These are phyloP conservation scores for Hyaloscypha finlandica DNA, from an alignment of 495 filamentous ascomycete genomes.

Conservation along the genomic window DNA sequence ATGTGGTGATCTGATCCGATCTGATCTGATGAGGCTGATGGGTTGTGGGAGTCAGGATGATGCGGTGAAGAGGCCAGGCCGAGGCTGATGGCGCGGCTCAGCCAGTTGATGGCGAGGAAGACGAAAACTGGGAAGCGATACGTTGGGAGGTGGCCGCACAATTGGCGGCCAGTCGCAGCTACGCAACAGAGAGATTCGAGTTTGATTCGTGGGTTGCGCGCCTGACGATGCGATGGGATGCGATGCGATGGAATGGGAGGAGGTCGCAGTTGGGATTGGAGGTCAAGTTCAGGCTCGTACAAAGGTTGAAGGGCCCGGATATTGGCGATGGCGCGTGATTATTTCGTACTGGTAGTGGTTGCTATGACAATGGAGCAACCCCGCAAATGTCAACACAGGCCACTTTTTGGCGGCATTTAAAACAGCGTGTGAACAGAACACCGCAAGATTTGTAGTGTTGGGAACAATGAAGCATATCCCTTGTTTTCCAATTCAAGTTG, in stretches of 20 bases:
- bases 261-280: not conserved
- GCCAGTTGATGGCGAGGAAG: not conserved
- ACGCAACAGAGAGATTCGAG: not conserved
- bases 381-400: not conserved
- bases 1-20: not conserved
- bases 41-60: not conserved
- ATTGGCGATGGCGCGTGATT: not conserved
- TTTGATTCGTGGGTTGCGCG: not conserved
- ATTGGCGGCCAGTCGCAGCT: not conserved
- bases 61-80: slow-evolving; percentile 2
- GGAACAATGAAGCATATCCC: too few relatives aligned
- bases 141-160: not conserved
- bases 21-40: not conserved
- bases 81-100: slow-evolving; percentile 4
- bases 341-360: not conserved
- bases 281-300: not conserved
- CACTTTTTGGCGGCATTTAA: not conserved
- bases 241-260: not conserved
- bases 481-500: too few relatives aligned
- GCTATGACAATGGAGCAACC: not conserved
- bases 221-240: not conserved
- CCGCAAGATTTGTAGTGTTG: too few relatives aligned
- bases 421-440: too few relatives aligned
- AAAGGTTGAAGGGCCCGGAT: not conserved
- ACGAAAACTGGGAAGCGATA: not conserved